Conservation (phyloP, 768 basidiomycete species). For the Suillus weaverae region DNA sequence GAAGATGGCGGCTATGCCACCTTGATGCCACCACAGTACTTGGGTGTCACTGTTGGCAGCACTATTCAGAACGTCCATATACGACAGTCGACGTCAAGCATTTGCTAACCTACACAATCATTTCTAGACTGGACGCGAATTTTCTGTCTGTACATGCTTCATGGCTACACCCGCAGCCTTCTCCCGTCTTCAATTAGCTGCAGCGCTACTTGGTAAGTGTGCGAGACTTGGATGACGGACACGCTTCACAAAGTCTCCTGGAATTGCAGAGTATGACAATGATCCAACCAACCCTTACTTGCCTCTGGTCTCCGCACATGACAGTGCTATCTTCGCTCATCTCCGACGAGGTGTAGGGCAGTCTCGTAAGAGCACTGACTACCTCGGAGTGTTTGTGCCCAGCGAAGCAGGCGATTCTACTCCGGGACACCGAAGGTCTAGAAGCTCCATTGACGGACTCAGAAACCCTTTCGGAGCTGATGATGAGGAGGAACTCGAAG, state of each 20-base stretch:
- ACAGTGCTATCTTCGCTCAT: constrained; percentile 86
- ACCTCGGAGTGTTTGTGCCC: constrained; percentile 67
- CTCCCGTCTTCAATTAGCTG: constrained; percentile 84
- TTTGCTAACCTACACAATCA: background rate
- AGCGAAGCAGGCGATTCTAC: constrained; percentile 57
- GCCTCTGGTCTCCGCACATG: constrained; percentile 66
- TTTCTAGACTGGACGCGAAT: background rate
- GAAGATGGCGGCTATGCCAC: background rate
- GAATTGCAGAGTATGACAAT: constrained; percentile 80
- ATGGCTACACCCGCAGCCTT: constrained; percentile 46
- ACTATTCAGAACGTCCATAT: background rate
- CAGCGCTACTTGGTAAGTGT: constrained; percentile 74
- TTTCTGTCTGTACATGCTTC: constrained; percentile 2
- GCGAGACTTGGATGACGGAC: background rate
- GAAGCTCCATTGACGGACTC: constrained; percentile 60
- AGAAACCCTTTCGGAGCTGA: constrained; percentile 77
- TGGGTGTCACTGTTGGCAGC: background rate
- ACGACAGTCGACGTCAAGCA: background rate
- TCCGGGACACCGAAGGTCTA: constrained; percentile 49
- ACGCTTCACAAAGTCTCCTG: constrained; percentile 5
- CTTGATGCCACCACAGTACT: background rate
- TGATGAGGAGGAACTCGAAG: constrained; percentile 49
- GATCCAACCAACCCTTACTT: constrained; percentile 67
- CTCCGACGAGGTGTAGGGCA: constrained; percentile 46
- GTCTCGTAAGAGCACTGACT: constrained; percentile 57